A percentile compares a stretch with the other conserved stretches of the same genome.
Conservation (phyloP, 2,329 filamentous ascomycete genomes). For the Colletotrichum musae region DNA sequence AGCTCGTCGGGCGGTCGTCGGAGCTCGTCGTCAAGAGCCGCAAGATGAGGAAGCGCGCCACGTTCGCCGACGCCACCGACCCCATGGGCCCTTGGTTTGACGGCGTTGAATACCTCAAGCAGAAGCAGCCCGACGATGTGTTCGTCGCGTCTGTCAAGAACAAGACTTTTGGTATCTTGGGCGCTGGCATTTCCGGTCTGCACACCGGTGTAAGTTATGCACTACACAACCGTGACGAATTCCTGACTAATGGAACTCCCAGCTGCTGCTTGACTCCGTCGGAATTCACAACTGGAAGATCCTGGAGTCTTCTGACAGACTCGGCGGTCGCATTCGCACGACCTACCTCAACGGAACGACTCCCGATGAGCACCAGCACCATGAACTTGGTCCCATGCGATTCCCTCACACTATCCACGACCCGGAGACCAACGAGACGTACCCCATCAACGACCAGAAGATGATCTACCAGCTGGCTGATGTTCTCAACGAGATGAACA, state of each 20-base stretch:
- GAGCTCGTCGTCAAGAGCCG: conserved; percentile 37
- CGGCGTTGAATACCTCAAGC: conserved; percentile 45
- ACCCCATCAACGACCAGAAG: conserved; percentile 57
- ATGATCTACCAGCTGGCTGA: conserved; percentile 59
- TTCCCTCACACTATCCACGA: conserved; percentile 58
- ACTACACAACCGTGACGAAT: neutral
- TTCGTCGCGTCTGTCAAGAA: conserved; percentile 45
- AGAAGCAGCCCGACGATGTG: conserved; percentile 44
- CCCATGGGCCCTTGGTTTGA: conserved; percentile 46
- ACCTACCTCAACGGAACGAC: conserved; percentile 56
- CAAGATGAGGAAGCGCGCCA: conserved; percentile 32
- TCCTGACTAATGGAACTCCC: neutral
- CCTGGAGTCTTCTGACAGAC: conserved; percentile 55
- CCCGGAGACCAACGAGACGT: conserved; percentile 56
- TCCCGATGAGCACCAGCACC: conserved; percentile 47
- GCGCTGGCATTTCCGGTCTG: conserved; percentile 54
- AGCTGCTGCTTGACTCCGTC: conserved; percentile 58
- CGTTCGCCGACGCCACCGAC: conserved; percentile 41
- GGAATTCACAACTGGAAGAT: conserved; percentile 62
- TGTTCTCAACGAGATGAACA: conserved; percentile 57
- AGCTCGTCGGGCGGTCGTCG: conserved; percentile 43
- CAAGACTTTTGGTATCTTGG: conserved; percentile 51
- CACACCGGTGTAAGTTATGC: conserved; percentile 46
- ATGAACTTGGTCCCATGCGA: conserved; percentile 61
- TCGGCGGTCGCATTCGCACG: conserved; percentile 60